phyloP scores from a whole-genome alignment of 2,329 filamentous ascomycete genomes.

The Neofusicoccum ribis region DNA sequence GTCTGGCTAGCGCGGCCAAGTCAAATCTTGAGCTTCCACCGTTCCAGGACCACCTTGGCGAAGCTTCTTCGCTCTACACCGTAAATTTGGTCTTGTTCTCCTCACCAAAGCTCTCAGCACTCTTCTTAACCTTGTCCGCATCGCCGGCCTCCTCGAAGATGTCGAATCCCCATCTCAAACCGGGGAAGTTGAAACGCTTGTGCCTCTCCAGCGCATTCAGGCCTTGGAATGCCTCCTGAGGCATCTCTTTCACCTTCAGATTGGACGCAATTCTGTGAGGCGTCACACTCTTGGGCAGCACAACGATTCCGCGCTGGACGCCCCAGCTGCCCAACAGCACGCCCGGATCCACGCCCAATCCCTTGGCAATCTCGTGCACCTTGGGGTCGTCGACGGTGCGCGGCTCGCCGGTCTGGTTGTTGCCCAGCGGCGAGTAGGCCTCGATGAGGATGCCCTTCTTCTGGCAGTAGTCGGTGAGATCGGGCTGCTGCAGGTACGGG shows the following conservation, averaged over 20 bases:
- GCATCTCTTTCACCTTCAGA: constrained; percentile 34
- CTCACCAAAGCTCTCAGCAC: constrained; percentile 35
- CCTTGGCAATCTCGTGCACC: constrained; percentile 66
- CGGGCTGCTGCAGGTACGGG: constrained; percentile 64
- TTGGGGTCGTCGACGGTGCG: constrained; percentile 70
- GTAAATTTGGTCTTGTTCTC: constrained; percentile 40
- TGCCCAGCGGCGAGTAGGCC: constrained; percentile 55
- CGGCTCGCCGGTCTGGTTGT: constrained; percentile 59
- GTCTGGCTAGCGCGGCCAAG: background rate
- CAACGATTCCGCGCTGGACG: constrained; percentile 76
- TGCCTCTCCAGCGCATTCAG: constrained; percentile 39
- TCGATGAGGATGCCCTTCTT: constrained; percentile 49
- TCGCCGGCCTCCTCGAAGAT: constrained; percentile 28
- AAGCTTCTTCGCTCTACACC: background rate
- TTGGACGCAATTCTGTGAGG: constrained; percentile 33
- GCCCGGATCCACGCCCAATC: constrained; percentile 70
- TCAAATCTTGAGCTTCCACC: too few relatives aligned
- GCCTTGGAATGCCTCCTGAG: constrained; percentile 29
- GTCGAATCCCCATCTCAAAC: constrained; percentile 20
- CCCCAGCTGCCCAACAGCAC: constrained; percentile 87
- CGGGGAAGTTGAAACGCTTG: constrained; percentile 32
- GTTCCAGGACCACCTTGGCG: background rate
- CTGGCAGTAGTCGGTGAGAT: constrained; percentile 58
- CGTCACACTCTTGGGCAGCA: constrained; percentile 69
- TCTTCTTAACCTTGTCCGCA: constrained; percentile 25